phyloP scores from a whole-genome alignment of 305 asterid species.

The Fraxinus baroniana region DNA sequence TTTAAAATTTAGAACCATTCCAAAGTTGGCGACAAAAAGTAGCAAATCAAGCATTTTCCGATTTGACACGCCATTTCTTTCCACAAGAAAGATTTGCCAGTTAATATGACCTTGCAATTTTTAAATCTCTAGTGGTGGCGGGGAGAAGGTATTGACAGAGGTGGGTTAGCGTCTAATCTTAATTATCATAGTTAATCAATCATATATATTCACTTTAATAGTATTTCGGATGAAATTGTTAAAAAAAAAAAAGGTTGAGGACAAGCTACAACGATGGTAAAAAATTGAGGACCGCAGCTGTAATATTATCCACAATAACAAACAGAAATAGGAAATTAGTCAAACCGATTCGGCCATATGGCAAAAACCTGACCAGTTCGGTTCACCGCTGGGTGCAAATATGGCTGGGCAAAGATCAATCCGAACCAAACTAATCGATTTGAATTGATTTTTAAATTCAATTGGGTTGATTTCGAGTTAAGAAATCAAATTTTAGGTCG shows the following conservation, averaged over 20 bases:
- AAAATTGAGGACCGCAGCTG: not conserved
- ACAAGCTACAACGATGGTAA: not conserved
- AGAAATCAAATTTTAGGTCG: too few relatives aligned
- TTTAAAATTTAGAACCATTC: not conserved
- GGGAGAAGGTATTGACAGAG: not conserved
- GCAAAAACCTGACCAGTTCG: not conserved
- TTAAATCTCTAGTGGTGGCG: not conserved
- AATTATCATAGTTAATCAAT: not conserved
- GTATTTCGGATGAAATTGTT: not conserved
- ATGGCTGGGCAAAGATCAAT: too few relatives aligned
- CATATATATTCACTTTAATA: not conserved
- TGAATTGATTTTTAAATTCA: too few relatives aligned
- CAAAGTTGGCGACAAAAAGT: not conserved
- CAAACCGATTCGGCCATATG: not conserved
- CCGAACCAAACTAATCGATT: too few relatives aligned
- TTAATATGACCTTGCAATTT: not conserved
- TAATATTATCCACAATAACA: not conserved
- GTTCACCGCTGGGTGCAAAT: not conserved
- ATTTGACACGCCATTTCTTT: not conserved
- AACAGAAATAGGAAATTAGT: not conserved
- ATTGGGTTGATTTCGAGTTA: too few relatives aligned
- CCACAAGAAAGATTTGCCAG: not conserved
- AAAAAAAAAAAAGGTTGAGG: not conserved
- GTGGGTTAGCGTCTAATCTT: not conserved
- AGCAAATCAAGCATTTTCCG: not conserved